A percentile compares a stretch with the other conserved stretches of the same genome.
Evolutionary conservation across 108 stramenopile genomes (phyloP).

Genomic region (Poteriospumella lacustris): DNA sequence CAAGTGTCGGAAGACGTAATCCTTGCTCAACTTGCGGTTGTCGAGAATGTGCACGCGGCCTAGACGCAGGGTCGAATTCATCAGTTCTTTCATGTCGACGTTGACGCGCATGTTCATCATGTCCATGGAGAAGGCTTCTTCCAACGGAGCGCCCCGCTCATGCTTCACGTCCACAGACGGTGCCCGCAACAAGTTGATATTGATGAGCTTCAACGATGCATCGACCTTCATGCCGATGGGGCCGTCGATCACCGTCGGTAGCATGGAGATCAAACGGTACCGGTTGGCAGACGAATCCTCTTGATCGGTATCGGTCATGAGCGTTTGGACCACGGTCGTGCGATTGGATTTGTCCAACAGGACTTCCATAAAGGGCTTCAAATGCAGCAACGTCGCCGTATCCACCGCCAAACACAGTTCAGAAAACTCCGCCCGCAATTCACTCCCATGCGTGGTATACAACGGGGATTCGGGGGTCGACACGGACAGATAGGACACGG

Average conservation of each 20-base stretch:
- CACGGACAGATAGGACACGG: background rate
- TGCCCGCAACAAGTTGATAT: background rate
- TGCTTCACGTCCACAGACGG: background rate
- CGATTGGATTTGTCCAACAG: background rate
- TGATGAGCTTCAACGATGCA: background rate
- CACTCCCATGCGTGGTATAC: background rate
- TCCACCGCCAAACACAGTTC: background rate
- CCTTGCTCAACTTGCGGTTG: background rate
- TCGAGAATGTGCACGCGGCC: background rate
- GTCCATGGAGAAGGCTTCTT: background rate
- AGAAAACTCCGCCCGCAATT: background rate
- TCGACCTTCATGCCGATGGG: background rate
- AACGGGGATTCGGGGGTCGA: background rate
- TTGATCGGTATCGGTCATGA: background rate
- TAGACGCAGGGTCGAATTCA: background rate
- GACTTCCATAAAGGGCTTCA: background rate
- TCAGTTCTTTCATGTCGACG: background rate
- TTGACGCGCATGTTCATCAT: background rate
- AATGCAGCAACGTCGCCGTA: conserved; percentile 1
- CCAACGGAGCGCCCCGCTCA: background rate
- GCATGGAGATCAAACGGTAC: too few species aligned
- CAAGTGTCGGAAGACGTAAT: background rate
- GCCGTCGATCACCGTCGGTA: background rate
- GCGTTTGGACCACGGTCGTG: background rate
- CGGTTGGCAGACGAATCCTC: background rate